A percentile compares a stretch with the other conserved stretches of the same genome.
Evolutionary conservation across 306 rosid species (phyloP).

Genomic region (Sindora glabra): DNA sequence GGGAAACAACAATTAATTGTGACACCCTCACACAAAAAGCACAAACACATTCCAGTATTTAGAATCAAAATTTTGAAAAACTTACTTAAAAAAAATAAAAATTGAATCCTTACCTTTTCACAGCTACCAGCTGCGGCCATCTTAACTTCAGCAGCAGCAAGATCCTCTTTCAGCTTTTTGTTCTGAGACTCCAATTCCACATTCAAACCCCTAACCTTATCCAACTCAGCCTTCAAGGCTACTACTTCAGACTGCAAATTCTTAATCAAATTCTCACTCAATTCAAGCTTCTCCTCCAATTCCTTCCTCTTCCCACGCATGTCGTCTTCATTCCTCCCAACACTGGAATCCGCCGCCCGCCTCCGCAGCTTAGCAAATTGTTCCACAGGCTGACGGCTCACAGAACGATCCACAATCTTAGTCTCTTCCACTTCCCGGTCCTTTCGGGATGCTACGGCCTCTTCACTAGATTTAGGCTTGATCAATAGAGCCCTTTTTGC

Average conservation of each 20-base stretch:
- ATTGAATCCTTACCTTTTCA: slow-evolving; percentile 38
- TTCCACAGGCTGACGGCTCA: slow-evolving; percentile 32
- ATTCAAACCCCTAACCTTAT: slow-evolving; percentile 41
- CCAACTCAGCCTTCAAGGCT: slow-evolving; percentile 64
- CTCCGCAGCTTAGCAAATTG: slow-evolving; percentile 33
- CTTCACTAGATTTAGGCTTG: slow-evolving; percentile 43
- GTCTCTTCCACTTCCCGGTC: slow-evolving; percentile 34
- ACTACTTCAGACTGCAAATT: slow-evolving; percentile 50
- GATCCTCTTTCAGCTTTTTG: slow-evolving; percentile 42
- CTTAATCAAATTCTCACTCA: slow-evolving; percentile 49
- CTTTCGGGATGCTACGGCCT: slow-evolving; percentile 39
- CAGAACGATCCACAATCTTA: slow-evolving; percentile 26
- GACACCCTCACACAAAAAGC: not conserved
- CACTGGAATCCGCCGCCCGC: slow-evolving; percentile 21
- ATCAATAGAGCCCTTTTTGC: slow-evolving; percentile 31
- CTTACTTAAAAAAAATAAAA: not conserved
- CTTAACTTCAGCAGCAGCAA: slow-evolving; percentile 68
- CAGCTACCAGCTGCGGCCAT: slow-evolving; percentile 15
- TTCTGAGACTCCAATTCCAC: slow-evolving; percentile 57
- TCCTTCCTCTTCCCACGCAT: slow-evolving; percentile 36
- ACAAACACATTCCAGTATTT: not conserved
- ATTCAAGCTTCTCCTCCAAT: slow-evolving; percentile 36
- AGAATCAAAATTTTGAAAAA: slow-evolving; percentile 4
- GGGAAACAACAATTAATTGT: not conserved
- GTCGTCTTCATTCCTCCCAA: slow-evolving; percentile 37